Evolutionary conservation across 2,329 filamentous ascomycete species (phyloP).

Genomic region (Cladosporium velox): DNA sequence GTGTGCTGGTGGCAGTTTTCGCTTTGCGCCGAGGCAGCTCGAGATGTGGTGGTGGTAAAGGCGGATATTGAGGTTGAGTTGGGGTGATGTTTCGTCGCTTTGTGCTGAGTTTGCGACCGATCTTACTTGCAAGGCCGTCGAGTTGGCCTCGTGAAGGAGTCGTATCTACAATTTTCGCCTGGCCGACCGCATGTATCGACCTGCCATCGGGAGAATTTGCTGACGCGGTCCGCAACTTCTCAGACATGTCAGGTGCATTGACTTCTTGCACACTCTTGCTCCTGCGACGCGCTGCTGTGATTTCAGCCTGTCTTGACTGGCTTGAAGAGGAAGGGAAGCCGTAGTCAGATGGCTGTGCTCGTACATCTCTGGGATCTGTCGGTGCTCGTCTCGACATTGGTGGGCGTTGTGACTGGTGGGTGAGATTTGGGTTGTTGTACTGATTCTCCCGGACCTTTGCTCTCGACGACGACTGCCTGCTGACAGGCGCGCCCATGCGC

Average conservation of each 20-base stretch:
- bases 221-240: constrained; percentile 15
- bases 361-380: constrained; percentile 1
- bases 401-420: neutral
- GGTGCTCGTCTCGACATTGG: constrained; percentile 7
- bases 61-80: neutral
- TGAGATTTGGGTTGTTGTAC: constrained; percentile 11
- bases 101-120: constrained; percentile 16
- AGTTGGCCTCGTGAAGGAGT: neutral
- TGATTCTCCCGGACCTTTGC: constrained; percentile 6
- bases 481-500: constrained; percentile 8
- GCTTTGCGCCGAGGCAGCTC: constrained; percentile 40
- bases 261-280: constrained; percentile 16
- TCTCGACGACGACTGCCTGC: constrained; percentile 19
- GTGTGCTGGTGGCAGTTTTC: constrained; percentile 51
- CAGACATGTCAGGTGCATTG: constrained; percentile 2
- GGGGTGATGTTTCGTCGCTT: constrained; percentile 10
- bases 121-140: constrained; percentile 6
- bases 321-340: neutral
- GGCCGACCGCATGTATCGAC: constrained; percentile 14
- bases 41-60: constrained; percentile 7
- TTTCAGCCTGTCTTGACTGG: neutral
- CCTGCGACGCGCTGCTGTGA: constrained; percentile 4
- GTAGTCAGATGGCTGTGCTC: neutral
- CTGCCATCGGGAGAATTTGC: constrained; percentile 13
- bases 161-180: constrained; percentile 13